A percentile compares a stretch with the other conserved stretches of the same genome.
Evolutionary conservation across 2,329 filamentous ascomycete genomes (phyloP).

Genomic region (Phialophora macrospora): DNA sequence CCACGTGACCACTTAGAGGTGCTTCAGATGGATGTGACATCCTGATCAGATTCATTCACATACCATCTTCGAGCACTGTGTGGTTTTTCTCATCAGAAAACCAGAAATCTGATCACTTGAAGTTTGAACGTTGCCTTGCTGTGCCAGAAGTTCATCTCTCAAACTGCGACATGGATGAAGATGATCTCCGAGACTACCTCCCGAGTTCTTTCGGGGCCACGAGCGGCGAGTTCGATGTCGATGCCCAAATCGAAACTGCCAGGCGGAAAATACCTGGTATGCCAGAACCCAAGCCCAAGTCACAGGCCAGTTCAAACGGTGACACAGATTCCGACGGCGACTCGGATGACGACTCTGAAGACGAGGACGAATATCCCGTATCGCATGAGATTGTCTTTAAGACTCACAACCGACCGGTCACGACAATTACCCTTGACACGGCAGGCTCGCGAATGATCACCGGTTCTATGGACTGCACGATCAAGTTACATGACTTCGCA

Average conservation of each 20-base stretch:
- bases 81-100: not conserved
- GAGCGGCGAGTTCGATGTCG: constrained; percentile 72
- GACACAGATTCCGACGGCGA: constrained; percentile 50
- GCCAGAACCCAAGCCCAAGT: constrained; percentile 43
- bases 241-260: constrained; percentile 79
- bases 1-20: not conserved
- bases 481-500: constrained; percentile 94
- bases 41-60: not conserved
- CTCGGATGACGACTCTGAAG: constrained; percentile 60
- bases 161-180: constrained; percentile 46
- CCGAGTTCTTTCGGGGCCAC: constrained; percentile 86
- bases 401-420: constrained; percentile 87
- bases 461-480: constrained; percentile 86
- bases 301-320: constrained; percentile 46
- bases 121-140: not conserved
- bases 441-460: constrained; percentile 83
- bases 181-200: constrained; percentile 64
- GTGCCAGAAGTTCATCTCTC: not conserved
- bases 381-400: constrained; percentile 93
- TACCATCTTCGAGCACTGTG: not conserved
- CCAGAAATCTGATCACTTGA: not conserved
- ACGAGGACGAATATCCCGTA: constrained; percentile 86
- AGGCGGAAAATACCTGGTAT: constrained; percentile 61
- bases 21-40: not conserved
- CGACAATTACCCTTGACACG: constrained; percentile 80